These are phyloP conservation scores for Chenopodium quinoa DNA, from an alignment of 148 eudicot species.

Conservation along the genomic window DNA sequence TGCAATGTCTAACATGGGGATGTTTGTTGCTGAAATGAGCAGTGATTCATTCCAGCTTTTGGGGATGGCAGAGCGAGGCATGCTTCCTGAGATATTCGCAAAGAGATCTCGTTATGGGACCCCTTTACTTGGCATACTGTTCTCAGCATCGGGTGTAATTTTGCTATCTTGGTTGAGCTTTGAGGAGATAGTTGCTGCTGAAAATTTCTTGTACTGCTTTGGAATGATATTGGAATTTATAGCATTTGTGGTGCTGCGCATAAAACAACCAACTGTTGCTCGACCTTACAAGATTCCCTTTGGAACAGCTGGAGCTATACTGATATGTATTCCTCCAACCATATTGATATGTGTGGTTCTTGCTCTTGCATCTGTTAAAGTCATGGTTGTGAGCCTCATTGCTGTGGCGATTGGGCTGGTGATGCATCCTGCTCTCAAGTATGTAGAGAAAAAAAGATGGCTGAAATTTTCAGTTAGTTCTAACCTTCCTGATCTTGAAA, in stretches of 20 bases:
- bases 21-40: constrained; percentile 72
- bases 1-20: constrained; percentile 70
- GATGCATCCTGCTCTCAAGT: constrained; percentile 53
- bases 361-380: constrained; percentile 53
- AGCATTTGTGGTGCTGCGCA: constrained; percentile 37
- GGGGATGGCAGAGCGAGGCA: constrained; percentile 54
- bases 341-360: constrained; percentile 51
- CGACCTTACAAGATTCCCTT: constrained; percentile 61
- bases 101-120: constrained; percentile 59
- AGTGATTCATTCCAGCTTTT: constrained; percentile 51
- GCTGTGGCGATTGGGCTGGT: constrained; percentile 48
- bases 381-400: constrained; percentile 50
- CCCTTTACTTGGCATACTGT: constrained; percentile 52
- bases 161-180: constrained; percentile 68
- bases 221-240: constrained; percentile 65
- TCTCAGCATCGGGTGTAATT: constrained; percentile 60
- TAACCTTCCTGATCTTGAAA: constrained; percentile 45
- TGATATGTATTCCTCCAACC: constrained; percentile 54
- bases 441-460: constrained; percentile 45
- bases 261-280: constrained; percentile 37
- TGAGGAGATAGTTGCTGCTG: constrained; percentile 64
- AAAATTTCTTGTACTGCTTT: constrained; percentile 61
- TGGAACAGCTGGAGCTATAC: constrained; percentile 49
- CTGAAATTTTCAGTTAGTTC: constrained; percentile 47
- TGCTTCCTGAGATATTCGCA: constrained; percentile 45